Conservation (phyloP, 768 basidiomycete genomes). For the Russula sp. region DNA sequence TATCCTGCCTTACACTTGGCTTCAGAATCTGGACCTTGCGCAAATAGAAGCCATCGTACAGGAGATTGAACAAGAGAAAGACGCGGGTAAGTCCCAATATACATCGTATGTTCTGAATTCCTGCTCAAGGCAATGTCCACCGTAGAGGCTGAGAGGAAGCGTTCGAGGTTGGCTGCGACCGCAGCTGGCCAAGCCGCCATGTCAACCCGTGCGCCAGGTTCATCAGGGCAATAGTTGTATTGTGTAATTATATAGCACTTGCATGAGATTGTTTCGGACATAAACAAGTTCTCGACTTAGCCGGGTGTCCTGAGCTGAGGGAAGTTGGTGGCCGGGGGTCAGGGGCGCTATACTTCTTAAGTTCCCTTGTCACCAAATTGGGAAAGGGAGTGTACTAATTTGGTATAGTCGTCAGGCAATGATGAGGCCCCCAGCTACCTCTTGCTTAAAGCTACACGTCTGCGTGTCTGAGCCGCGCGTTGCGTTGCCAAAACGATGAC, state of each 20-base stretch:
- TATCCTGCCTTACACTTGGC: not conserved
- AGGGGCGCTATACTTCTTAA: no score
- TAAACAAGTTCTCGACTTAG: no score
- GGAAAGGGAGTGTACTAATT: slow-evolving; percentile 11
- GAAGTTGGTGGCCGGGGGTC: not conserved
- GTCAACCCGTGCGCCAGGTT: slow-evolving; percentile 46
- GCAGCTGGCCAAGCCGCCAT: slow-evolving; percentile 89
- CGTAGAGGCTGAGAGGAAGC: slow-evolving; percentile 89
- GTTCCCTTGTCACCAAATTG: not conserved
- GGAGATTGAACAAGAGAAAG: slow-evolving; percentile 96
- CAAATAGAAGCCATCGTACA: slow-evolving; percentile 91
- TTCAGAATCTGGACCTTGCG: slow-evolving; percentile 71
- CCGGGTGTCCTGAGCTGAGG: no score
- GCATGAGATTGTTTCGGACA: not conserved
- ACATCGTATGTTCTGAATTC: not conserved
- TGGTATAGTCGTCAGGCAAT: not conserved
- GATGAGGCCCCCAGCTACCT: not conserved
- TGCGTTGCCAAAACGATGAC: slow-evolving; percentile 3
- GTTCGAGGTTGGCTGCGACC: slow-evolving; percentile 82
- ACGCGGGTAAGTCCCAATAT: slow-evolving; percentile 55
- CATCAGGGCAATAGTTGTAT: slow-evolving; percentile 27
- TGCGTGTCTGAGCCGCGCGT: not conserved
- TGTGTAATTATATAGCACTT: slow-evolving; percentile 12
- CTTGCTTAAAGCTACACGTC: not conserved
- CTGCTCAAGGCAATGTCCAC: slow-evolving; percentile 21